Base-by-base conservation (phyloP, 1,139 yeast genomes). In the Candida freyschussii region DNA sequence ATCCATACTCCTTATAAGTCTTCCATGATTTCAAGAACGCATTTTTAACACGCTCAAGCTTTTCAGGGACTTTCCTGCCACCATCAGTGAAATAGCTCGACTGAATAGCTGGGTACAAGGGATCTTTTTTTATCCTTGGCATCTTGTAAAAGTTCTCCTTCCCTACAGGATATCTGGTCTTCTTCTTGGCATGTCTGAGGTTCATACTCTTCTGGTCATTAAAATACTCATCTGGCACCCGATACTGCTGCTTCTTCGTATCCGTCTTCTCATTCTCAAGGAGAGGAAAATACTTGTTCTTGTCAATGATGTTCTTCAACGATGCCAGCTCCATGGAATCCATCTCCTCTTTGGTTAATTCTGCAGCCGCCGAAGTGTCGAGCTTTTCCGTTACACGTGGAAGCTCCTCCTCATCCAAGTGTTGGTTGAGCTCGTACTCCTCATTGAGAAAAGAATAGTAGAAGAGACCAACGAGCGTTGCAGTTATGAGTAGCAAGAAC, bases 11-110 rank as follows among this genome's bases (percentile, higher is more conserved):
- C 40, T 73, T 77, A 51, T 79, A 79, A 15, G 70, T 63, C 31
- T 60, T 60, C 85, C 85, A 79, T 8, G 80, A 70, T 25, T 64
- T 68, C 45, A 63, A 49, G 52, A 79, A 75, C 6, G 71, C 81
- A 15, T 60, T 56, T 42, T 59, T 62, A 19, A 80, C 76, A 41
- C 64, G 64, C 4, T 55, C 50, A 34, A 73, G 69, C 25, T 72
- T 70, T 6, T 38, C 44, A 6, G 45, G 37, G 65, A 41, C 49
- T 32, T 48, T 46, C 21, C 41, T n/a, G 3, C 59, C 56, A 33
- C 53, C 55, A 43, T 61, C 52, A 20, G 29, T 37, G 36, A 50
- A 53, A 13, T 34, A 31, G 2, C 30, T 34, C 1, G 61, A 45
- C 34, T 63, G 68, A 14, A 62, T 39, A 10, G 31, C 34, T 2